These are phyloP conservation scores for Suhomyces xylopsoci DNA, from an alignment of 805 yeast genomes.

Conservation along the genomic window DNA sequence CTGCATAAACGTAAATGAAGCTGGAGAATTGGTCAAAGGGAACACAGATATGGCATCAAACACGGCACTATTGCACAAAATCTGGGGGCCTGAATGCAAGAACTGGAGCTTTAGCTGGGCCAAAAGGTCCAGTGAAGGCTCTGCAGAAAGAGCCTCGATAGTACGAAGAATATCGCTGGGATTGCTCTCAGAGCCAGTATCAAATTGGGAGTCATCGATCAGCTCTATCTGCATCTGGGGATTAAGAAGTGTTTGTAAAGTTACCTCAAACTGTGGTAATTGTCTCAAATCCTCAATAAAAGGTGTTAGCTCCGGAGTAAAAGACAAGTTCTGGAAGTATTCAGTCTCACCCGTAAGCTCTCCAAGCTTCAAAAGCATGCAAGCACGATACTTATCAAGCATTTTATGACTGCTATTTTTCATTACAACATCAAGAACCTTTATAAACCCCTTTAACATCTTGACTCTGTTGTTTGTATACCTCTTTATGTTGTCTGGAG, in stretches of 20 bases:
- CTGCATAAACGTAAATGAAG: slow-evolving; percentile 2
- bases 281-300: slow-evolving; percentile 5
- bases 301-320: not conserved
- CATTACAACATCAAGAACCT: slow-evolving; percentile 14
- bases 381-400: not conserved
- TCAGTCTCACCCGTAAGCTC: slow-evolving; percentile 1
- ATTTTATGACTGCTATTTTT: slow-evolving; percentile 2
- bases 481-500: slow-evolving; percentile 11
- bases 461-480: slow-evolving; percentile 21
- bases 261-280: not conserved
- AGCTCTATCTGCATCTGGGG: not conserved
- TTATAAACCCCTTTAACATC: slow-evolving; percentile 24
- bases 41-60: not conserved
- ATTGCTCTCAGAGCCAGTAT: not conserved
- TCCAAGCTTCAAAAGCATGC: slow-evolving; percentile 7
- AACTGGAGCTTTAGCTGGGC: not conserved
- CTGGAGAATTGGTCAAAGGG: not conserved
- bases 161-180: not conserved
- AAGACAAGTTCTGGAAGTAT: not conserved
- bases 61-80: slow-evolving; percentile 2
- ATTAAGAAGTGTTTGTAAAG: not conserved
- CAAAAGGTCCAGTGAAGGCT: not conserved
- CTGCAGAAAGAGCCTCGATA: not conserved
- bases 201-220: not conserved
- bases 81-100: not conserved